These are phyloP conservation scores for Sarocladium kiliense DNA, from an alignment of 2,329 filamentous ascomycete genomes.

Conservation along the genomic window DNA sequence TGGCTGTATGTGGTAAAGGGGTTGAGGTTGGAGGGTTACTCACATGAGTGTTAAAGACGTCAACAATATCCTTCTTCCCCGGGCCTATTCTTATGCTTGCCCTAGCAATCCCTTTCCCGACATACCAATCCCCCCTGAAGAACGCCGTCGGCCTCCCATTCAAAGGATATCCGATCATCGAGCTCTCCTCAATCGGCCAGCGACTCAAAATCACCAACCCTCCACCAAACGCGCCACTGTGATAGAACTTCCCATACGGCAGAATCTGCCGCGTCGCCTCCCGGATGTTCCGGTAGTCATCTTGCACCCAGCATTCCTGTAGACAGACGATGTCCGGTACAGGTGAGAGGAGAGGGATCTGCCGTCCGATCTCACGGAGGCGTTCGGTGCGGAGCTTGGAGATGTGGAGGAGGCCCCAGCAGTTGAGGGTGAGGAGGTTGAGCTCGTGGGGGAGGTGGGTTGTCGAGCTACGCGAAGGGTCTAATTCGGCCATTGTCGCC, in stretches of 20 bases:
- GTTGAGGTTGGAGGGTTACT: slow-evolving; percentile 20
- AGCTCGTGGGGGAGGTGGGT: slow-evolving; percentile 50
- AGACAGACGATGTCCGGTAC: slow-evolving; percentile 82
- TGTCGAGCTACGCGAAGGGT: slow-evolving; percentile 1
- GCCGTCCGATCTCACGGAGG: slow-evolving; percentile 76
- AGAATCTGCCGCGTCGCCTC: slow-evolving; percentile 67
- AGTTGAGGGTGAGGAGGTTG: slow-evolving; percentile 85
- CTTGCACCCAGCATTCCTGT: slow-evolving; percentile 89
- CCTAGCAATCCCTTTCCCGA: slow-evolving; percentile 88
- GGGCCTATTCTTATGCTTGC: slow-evolving; percentile 71
- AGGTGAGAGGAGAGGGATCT: slow-evolving; percentile 62
- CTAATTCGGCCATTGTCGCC: background rate
- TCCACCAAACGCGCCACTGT: slow-evolving; percentile 81
- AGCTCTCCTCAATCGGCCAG: slow-evolving; percentile 89
- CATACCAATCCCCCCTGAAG: slow-evolving; percentile 92
- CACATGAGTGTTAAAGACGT: slow-evolving; percentile 91
- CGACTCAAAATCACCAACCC: slow-evolving; percentile 83
- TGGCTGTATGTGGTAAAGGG: background rate
- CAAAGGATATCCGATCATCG: slow-evolving; percentile 81
- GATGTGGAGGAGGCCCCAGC: slow-evolving; percentile 91
- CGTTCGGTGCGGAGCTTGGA: slow-evolving; percentile 73
- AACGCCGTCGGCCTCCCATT: slow-evolving; percentile 93
- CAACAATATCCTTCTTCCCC: slow-evolving; percentile 60
- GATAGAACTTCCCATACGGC: slow-evolving; percentile 90
- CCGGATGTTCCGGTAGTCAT: slow-evolving; percentile 77